Conservation (phyloP, 305 asterid species). For the Fraxinus floribunda region DNA sequence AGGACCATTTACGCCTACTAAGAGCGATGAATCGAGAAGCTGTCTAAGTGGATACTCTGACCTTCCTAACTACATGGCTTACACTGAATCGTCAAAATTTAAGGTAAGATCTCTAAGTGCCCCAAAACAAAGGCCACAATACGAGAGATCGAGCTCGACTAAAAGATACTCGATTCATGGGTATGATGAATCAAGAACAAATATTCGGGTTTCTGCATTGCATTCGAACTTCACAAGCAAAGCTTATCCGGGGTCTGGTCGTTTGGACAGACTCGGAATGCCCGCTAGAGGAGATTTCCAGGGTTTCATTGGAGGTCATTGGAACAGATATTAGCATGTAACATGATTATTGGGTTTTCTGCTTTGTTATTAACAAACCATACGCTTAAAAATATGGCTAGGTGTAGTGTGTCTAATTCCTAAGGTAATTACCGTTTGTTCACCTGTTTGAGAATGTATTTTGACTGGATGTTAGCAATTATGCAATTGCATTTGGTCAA, state of each 20-base stretch:
- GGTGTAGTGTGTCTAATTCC: background rate
- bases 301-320: slow-evolving; percentile 52
- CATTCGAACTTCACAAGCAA: slow-evolving; percentile 47
- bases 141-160: slow-evolving; percentile 61
- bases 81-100: slow-evolving; percentile 74
- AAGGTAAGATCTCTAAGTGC: slow-evolving; percentile 82
- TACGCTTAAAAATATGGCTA: background rate
- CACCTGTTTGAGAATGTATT: background rate
- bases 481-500: background rate
- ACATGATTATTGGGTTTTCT: background rate
- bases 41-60: slow-evolving; percentile 59
- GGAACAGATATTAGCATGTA: slow-evolving; percentile 47
- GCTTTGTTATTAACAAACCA: background rate
- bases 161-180: slow-evolving; percentile 64
- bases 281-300: slow-evolving; percentile 46
- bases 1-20: slow-evolving; percentile 64
- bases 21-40: slow-evolving; percentile 72
- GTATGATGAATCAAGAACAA: slow-evolving; percentile 42
- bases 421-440: background rate
- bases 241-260: slow-evolving; percentile 89
- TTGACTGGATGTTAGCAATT: background rate
- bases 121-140: slow-evolving; percentile 72
- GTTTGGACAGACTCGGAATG: slow-evolving; percentile 75
- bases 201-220: slow-evolving; percentile 38
- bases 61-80: slow-evolving; percentile 77